Conservation (phyloP, 306 rosid genomes). For the Cicer chorassanicum region DNA sequence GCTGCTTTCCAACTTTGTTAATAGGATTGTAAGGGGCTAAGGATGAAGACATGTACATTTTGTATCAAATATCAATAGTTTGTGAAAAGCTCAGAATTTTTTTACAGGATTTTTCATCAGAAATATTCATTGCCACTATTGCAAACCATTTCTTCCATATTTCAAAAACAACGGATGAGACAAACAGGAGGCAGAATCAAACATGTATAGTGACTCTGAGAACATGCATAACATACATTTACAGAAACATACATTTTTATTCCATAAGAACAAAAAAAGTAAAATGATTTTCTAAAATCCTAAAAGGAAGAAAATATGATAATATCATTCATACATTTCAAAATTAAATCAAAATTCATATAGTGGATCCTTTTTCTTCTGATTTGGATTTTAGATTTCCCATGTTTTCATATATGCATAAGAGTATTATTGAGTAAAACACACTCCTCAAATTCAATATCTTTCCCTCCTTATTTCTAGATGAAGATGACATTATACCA, state of each 20-base stretch:
- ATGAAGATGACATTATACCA: conserved; percentile 1
- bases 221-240: not conserved
- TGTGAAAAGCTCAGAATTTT: too few relatives aligned
- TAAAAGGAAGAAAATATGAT: not conserved
- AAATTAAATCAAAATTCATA: not conserved
- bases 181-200: not conserved
- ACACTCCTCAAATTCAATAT: not conserved
- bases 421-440: not conserved
- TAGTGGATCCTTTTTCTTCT: not conserved
- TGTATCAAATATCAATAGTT: too few relatives aligned
- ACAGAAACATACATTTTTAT: not conserved
- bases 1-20: too few relatives aligned
- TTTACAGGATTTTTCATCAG: too few relatives aligned
- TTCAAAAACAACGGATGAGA: not conserved
- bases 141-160: too few relatives aligned
- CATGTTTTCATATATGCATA: not conserved
- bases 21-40: too few relatives aligned
- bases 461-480: conserved; percentile 6
- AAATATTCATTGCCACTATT: too few relatives aligned
- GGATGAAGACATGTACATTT: too few relatives aligned
- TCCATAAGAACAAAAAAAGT: not conserved
- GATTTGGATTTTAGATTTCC: not conserved
- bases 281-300: not conserved
- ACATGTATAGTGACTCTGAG: not conserved
- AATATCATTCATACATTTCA: not conserved